A percentile compares a stretch with the other conserved stretches of the same genome.
Conservation (phyloP, 2,329 filamentous ascomycete genomes). For the Magnaporthiopsis rhizophila region DNA sequence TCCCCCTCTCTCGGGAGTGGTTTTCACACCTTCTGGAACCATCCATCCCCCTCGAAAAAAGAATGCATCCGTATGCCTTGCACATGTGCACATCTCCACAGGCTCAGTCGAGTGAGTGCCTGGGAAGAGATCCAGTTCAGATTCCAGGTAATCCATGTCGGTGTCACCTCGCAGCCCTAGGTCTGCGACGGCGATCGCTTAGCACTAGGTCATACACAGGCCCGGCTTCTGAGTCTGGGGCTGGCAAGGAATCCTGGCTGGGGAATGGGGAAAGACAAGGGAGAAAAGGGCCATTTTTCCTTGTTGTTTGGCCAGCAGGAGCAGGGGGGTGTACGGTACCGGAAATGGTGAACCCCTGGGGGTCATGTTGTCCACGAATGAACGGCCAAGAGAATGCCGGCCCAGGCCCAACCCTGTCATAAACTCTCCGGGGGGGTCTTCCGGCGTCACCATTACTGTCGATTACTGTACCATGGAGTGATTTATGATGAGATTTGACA, state of each 20-base stretch:
- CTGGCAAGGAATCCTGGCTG: background rate
- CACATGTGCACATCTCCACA: too few relatives aligned
- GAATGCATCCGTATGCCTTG: too few relatives aligned
- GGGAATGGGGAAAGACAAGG: background rate
- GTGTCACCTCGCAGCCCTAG: background rate
- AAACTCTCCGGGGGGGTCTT: background rate
- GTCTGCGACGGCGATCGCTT: background rate
- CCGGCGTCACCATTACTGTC: too few relatives aligned
- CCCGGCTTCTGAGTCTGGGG: background rate
- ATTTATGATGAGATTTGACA: background rate
- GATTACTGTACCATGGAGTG: too few relatives aligned
- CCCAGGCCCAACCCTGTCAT: too few relatives aligned
- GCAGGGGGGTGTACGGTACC: background rate
- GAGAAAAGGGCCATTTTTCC: background rate
- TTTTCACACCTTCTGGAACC: too few relatives aligned
- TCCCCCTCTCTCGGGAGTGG: too few relatives aligned
- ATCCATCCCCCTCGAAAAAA: too few relatives aligned
- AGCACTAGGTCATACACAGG: background rate
- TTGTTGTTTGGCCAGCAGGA: background rate
- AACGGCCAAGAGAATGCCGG: background rate
- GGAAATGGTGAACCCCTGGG: background rate
- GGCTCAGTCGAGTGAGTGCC: too few relatives aligned
- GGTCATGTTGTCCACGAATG: background rate
- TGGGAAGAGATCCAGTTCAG: background rate
- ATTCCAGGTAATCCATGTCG: background rate